phyloP scores from a whole-genome alignment of 2,329 filamentous ascomycete species.

The Byssoonygena ceratinophila region DNA sequence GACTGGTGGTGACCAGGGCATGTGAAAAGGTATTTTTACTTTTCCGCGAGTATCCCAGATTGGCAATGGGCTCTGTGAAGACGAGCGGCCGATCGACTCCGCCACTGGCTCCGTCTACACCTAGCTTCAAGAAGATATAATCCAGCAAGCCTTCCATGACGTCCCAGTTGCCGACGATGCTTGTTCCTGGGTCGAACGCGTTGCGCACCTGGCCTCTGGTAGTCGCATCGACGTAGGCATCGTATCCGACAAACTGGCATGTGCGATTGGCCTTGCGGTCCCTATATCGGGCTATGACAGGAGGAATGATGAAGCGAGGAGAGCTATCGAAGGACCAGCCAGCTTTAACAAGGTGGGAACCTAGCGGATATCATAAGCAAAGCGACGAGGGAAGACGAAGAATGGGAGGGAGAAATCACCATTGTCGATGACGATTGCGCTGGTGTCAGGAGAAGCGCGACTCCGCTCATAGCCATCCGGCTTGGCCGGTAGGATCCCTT shows the following conservation, averaged over 20 bases:
- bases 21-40: too few species aligned
- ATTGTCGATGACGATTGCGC: constrained; percentile 96
- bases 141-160: constrained; percentile 91
- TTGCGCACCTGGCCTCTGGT: constrained; percentile 81
- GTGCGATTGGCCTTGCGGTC: constrained; percentile 88
- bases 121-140: constrained; percentile 88
- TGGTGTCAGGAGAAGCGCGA: constrained; percentile 46
- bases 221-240: constrained; percentile 90
- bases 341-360: constrained; percentile 77
- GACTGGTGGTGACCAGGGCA: too few species aligned
- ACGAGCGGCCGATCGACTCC: constrained; percentile 76
- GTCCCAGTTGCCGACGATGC: constrained; percentile 94
- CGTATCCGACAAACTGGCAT: constrained; percentile 81
- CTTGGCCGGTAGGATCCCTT: constrained; percentile 47
- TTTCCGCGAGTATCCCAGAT: constrained; percentile 76
- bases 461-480: constrained; percentile 63
- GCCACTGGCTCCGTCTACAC: constrained; percentile 61
- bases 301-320: constrained; percentile 72
- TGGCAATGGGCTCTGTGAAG: constrained; percentile 92
- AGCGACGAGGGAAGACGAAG: not conserved
- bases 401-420: constrained; percentile 43
- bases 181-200: constrained; percentile 81
- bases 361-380: constrained; percentile 37
- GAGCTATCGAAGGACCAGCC: constrained; percentile 87
- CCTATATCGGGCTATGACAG: constrained; percentile 88